Conservation (phyloP, 2,329 filamentous ascomycete species). For the Neonectria faginata region DNA sequence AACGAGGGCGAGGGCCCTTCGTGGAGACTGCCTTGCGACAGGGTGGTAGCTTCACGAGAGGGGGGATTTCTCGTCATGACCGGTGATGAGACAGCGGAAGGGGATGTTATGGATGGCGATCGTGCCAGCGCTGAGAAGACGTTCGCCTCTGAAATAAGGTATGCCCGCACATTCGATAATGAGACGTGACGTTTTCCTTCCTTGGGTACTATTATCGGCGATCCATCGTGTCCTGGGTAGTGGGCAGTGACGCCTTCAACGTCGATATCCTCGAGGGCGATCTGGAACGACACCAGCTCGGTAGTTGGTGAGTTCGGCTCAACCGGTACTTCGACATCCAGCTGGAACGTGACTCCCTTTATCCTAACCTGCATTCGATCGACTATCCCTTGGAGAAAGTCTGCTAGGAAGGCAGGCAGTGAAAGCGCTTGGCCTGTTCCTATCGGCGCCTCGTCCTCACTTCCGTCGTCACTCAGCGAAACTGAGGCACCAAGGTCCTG, state of each 20-base stretch:
- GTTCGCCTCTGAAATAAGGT: slow-evolving; percentile 75
- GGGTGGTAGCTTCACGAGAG: slow-evolving; percentile 47
- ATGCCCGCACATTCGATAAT: slow-evolving; percentile 72
- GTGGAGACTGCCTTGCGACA: slow-evolving; percentile 46
- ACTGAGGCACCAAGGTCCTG: slow-evolving; percentile 72
- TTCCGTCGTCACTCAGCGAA: slow-evolving; percentile 69
- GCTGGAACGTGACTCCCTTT: slow-evolving; percentile 71
- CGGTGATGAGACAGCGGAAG: slow-evolving; percentile 64
- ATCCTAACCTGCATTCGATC: slow-evolving; percentile 78
- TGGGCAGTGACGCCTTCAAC: slow-evolving; percentile 73
- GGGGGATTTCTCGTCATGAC: slow-evolving; percentile 54
- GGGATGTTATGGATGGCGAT: slow-evolving; percentile 63
- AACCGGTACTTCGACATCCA: slow-evolving; percentile 70
- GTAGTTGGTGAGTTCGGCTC: slow-evolving; percentile 59
- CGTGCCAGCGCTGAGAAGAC: slow-evolving; percentile 71
- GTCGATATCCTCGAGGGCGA: slow-evolving; percentile 73
- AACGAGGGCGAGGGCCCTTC: slow-evolving; percentile 43
- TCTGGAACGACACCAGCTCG: slow-evolving; percentile 71
- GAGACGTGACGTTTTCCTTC: slow-evolving; percentile 74
- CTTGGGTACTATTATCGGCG: slow-evolving; percentile 59
- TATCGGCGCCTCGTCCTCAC: slow-evolving; percentile 69
- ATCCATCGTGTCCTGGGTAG: slow-evolving; percentile 45
- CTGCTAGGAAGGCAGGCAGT: slow-evolving; percentile 76
- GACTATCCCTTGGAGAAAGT: slow-evolving; percentile 78
- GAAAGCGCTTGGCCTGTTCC: slow-evolving; percentile 79